Evolutionary conservation across 805 yeast genomes (phyloP).

Genomic region (Hanseniaspora occidentalis): DNA sequence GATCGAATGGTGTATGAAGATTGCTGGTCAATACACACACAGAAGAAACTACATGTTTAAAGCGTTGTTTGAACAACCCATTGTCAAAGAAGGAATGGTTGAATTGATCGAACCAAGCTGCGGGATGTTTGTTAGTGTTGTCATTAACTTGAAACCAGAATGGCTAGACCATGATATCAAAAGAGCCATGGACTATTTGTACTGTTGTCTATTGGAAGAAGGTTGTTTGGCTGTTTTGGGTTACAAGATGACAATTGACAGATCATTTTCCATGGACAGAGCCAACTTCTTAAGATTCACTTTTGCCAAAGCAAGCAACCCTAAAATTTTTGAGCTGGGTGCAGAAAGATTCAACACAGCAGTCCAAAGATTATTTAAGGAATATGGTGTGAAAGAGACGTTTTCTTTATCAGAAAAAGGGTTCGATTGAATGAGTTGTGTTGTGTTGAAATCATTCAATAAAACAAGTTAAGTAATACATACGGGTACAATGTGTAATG

Average conservation of each 20-base stretch:
- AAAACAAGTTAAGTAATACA: no score
- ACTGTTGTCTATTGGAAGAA: constrained; percentile 29
- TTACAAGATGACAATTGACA: constrained; percentile 41
- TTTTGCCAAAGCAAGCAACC: constrained; percentile 38
- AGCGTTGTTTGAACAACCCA: constrained; percentile 26
- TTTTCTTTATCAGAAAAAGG: not conserved
- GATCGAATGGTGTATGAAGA: constrained; percentile 35
- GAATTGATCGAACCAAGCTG: constrained; percentile 40
- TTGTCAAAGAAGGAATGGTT: constrained; percentile 30
- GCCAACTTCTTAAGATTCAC: constrained; percentile 48
- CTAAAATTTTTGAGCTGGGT: constrained; percentile 37
- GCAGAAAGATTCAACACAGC: constrained; percentile 38
- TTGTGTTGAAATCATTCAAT: no score
- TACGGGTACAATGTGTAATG: no score
- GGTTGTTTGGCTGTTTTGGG: constrained; percentile 52
- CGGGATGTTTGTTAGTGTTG: constrained; percentile 46
- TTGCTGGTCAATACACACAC: constrained; percentile 33
- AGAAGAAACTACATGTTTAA: constrained; percentile 30
- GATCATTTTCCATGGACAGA: constrained; percentile 27
- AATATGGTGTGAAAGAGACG: constrained; percentile 5
- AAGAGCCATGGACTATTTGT: constrained; percentile 31
- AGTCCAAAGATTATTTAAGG: constrained; percentile 28
- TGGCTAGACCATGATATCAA: constrained; percentile 14
- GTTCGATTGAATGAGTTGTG: not conserved
- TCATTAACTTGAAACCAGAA: constrained; percentile 23